Evolutionary conservation across 2,329 filamentous ascomycete genomes (phyloP), one percentile per base, ranked within the genome.

Genomic region (Claviceps sp.): DNA sequence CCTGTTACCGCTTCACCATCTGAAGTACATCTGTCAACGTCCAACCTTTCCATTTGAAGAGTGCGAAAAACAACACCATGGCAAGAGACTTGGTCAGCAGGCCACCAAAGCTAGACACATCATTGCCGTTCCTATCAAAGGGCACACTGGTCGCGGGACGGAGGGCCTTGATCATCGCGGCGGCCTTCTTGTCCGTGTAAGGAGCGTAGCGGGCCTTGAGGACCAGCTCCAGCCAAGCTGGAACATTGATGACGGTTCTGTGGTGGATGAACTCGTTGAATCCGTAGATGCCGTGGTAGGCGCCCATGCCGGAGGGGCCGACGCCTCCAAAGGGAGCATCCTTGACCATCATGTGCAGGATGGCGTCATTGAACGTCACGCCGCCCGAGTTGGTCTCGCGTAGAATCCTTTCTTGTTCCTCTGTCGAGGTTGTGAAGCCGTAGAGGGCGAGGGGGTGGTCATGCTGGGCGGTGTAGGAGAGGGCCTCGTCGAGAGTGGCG

Each of bases 271-370:
- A 68, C 11, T 58, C 58, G 6, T 64, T 59, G 57, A 75, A 65
- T 23, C 71, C 68, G 52, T 67, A 64, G 44, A 59, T 57, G 5
- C 72, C 73, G 51, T 72, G 70, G 55, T 74, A 73, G 17, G 60
- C 58, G 17, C 72, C 72, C 23, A 64, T 61, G 2, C 72, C 72
- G 0, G 68, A 71, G 13, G 64, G 63, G 13, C 73, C 72, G 17
- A 73, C 67, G 5, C 73, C 72, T 14, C 73, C 72, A 53, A 75
- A 75, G 0, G 72, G 71, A 0, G 68, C 67, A 13, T 59, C 62
- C 0, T 62, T 61, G n/a, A 68, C 61, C 1, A 56, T 59, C 23
- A 65, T 63, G 45, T 74, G 72, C 5, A 71, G 55, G 36, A 66
- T 56, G 14, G 64, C 60, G 54, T 72, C 70, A 54, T 75, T 75